Evolutionary conservation across 495 filamentous ascomycete genomes (phyloP).

Genomic region (Coniosporium apollinis): DNA sequence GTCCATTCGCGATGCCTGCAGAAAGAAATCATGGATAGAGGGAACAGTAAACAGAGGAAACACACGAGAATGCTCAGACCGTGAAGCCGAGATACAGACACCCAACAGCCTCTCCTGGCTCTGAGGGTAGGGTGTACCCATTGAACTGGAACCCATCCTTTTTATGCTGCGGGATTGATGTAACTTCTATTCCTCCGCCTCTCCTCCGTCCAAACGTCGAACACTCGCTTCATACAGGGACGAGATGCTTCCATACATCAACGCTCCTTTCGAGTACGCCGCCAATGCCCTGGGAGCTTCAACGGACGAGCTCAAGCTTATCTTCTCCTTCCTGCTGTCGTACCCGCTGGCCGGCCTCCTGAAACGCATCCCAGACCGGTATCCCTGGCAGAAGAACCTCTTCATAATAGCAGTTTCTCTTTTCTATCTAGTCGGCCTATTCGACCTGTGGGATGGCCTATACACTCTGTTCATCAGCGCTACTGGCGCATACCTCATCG

Average conservation of each 20-base stretch:
- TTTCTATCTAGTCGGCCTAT: slow-evolving; percentile 90
- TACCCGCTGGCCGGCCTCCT: slow-evolving; percentile 81
- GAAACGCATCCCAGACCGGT: slow-evolving; percentile 75
- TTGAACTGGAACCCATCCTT: too few relatives aligned
- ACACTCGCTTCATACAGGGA: not conserved
- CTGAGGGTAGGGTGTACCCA: too few relatives aligned
- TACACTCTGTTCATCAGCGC: slow-evolving; percentile 66
- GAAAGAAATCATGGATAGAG: too few relatives aligned
- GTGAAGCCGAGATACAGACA: too few relatives aligned
- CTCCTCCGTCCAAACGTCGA: too few relatives aligned
- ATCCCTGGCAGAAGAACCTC: slow-evolving; percentile 74
- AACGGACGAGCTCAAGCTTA: slow-evolving; percentile 83
- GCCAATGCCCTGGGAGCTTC: slow-evolving; percentile 53
- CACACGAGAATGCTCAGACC: too few relatives aligned
- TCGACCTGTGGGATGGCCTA: slow-evolving; percentile 80
- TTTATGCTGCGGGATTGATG: too few relatives aligned
- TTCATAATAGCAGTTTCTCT: slow-evolving; percentile 72
- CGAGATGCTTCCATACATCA: slow-evolving; percentile 74
- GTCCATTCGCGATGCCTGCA: too few relatives aligned
- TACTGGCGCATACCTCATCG: slow-evolving; percentile 64
- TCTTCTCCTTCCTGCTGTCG: slow-evolving; percentile 78
- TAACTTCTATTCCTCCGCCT: too few relatives aligned
- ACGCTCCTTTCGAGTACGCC: slow-evolving; percentile 55
- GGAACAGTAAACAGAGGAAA: too few relatives aligned
- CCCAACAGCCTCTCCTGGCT: too few relatives aligned